phyloP scores from a whole-genome alignment of 2,329 filamentous ascomycete species.

The Cordyceps fumosorosea region DNA sequence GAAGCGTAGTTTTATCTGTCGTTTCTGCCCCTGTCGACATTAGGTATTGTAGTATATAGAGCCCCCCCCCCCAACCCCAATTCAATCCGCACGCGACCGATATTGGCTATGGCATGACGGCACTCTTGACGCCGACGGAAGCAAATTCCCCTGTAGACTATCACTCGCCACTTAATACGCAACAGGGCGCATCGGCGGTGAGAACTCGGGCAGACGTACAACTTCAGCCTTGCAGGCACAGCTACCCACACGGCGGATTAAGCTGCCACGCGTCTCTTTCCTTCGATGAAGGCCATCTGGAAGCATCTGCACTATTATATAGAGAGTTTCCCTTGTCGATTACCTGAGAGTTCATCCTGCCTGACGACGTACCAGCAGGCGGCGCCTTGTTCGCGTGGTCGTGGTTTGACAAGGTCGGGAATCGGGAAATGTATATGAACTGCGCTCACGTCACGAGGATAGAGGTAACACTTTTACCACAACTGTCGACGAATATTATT shows the following conservation, averaged over 20 bases:
- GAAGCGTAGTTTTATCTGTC: too few relatives aligned
- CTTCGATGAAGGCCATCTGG: conserved; percentile 64
- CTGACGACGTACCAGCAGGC: conserved; percentile 50
- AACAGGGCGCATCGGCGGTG: conserved; percentile 47
- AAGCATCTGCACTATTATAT: conserved; percentile 57
- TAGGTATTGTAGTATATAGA: too few relatives aligned
- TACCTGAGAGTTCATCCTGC: conserved; percentile 60
- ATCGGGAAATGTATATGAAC: conserved; percentile 34
- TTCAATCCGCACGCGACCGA: conserved; percentile 37
- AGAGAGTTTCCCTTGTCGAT: conserved; percentile 45
- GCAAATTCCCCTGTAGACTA: conserved; percentile 70
- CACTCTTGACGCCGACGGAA: conserved; percentile 51
- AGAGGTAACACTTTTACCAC: too few relatives aligned
- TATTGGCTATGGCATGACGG: conserved; percentile 66
- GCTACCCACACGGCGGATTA: conserved; percentile 58
- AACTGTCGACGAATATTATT: too few relatives aligned
- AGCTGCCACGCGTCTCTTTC: conserved; percentile 71
- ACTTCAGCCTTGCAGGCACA: conserved; percentile 56
- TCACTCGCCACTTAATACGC: conserved; percentile 41
- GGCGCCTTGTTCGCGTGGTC: conserved; percentile 68
- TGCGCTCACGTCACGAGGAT: conserved; percentile 49
- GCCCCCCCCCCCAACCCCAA: too few relatives aligned
- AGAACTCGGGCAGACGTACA: conserved; percentile 55
- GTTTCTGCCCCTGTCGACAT: too few relatives aligned
- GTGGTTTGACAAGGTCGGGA: conserved; percentile 61